Conservation (phyloP, 2,329 filamentous ascomycete species). For the Zymoseptoria passerinii region DNA sequence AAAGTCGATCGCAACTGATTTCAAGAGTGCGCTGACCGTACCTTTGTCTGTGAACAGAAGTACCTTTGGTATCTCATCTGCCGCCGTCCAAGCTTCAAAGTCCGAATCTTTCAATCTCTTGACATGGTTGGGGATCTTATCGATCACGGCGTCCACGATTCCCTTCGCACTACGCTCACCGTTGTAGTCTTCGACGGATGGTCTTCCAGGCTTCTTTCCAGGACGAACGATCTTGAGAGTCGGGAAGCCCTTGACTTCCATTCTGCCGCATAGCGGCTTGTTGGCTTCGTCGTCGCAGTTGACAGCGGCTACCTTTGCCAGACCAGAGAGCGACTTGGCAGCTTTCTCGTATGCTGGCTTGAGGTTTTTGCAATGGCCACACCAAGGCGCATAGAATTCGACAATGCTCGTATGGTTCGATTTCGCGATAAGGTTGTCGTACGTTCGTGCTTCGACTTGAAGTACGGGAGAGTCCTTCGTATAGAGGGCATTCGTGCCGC, state of each 20-base stretch:
- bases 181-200: constrained; percentile 83
- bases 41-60: constrained; percentile 93
- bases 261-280: constrained; percentile 73
- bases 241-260: constrained; percentile 90
- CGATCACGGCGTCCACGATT: constrained; percentile 76
- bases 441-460: constrained; percentile 69
- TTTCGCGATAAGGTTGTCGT: constrained; percentile 72
- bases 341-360: constrained; percentile 94
- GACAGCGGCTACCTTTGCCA: constrained; percentile 88
- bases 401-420: constrained; percentile 66
- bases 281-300: constrained; percentile 93
- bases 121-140: constrained; percentile 88
- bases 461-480: constrained; percentile 78
- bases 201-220: constrained; percentile 69
- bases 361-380: constrained; percentile 91
- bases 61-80: constrained; percentile 67
- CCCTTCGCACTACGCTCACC: constrained; percentile 73
- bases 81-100: constrained; percentile 59
- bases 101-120: constrained; percentile 72
- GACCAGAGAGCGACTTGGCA: constrained; percentile 76
- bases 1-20: constrained; percentile 84
- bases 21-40: constrained; percentile 71
- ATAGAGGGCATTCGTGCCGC: constrained; percentile 67
- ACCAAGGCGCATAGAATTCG: constrained; percentile 92
- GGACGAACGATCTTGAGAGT: constrained; percentile 90